Evolutionary conservation across 805 yeast genomes (phyloP).

Genomic region (Saturnispora kantuleensis): DNA sequence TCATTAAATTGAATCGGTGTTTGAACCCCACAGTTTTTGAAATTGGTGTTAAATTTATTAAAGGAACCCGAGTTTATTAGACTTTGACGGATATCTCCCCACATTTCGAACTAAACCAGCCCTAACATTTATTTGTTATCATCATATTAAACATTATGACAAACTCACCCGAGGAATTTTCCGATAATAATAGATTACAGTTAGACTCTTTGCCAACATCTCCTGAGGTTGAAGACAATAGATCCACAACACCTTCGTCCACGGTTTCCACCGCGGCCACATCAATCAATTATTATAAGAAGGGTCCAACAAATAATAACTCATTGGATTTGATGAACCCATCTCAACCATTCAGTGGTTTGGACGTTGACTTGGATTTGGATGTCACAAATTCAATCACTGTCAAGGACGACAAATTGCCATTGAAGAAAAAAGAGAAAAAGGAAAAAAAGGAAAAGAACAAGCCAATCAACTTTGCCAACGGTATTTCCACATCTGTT

Average conservation of each 20-base stretch:
- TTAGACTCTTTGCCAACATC: conserved; percentile 20
- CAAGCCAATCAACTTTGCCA: conserved; percentile 41
- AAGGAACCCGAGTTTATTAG: conserved; percentile 19
- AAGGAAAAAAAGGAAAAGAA: conserved; percentile 23
- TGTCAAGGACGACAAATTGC: conserved; percentile 7
- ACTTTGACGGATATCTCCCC: conserved; percentile 31
- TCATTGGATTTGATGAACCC: conserved; percentile 6
- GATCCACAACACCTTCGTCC: conserved; percentile 35
- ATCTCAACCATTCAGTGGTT: conserved; percentile 7
- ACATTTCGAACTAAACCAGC: conserved; percentile 17
- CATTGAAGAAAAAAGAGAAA: conserved; percentile 15
- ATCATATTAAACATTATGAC: not conserved
- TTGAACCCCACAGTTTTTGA: conserved; percentile 11
- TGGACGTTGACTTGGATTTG: conserved; percentile 2
- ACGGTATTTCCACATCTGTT: conserved; percentile 68
- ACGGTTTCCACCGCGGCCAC: conserved; percentile 12
- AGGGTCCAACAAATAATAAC: not conserved
- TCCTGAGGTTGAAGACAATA: conserved; percentile 24
- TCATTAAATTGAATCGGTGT: conserved; percentile 6
- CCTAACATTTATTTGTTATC: too few relatives aligned
- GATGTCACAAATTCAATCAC: not conserved
- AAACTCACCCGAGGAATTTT: conserved; percentile 13
- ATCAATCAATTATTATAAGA: conserved; percentile 1
- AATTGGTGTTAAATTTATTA: conserved; percentile 16
- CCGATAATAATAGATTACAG: conserved; percentile 14